Evolutionary conservation across 2,329 filamentous ascomycete species (phyloP).

Genomic region (Talaromyces albobiverticillius): DNA sequence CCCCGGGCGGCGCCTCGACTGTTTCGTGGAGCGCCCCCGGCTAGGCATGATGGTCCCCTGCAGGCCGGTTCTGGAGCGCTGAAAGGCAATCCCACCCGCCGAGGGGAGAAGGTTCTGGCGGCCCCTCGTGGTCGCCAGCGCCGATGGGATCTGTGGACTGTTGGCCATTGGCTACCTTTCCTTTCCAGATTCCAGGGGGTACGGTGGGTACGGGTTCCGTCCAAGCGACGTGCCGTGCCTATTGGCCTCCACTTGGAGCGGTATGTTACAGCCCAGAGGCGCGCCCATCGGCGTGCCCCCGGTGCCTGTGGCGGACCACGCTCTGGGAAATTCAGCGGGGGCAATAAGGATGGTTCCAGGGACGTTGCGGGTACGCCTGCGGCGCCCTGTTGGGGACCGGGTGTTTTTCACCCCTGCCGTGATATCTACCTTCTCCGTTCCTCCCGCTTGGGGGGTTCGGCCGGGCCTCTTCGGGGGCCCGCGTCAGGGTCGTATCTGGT

Average conservation of each 20-base stretch:
- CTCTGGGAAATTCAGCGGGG: background rate
- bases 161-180: too few relatives aligned
- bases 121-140: too few relatives aligned
- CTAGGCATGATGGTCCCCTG: too few relatives aligned
- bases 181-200: background rate
- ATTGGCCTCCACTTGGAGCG: background rate
- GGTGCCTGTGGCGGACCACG: background rate
- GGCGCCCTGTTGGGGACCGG: background rate
- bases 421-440: background rate
- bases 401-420: background rate
- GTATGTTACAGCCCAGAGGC: background rate
- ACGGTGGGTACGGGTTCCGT: background rate
- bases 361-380: background rate
- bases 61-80: too few relatives aligned
- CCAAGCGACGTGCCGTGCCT: background rate
- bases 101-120: too few relatives aligned
- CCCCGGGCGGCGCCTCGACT: too few relatives aligned
- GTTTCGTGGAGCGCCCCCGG: too few relatives aligned
- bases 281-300: background rate
- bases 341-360: slow-evolving; percentile 5
- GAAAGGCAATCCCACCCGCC: too few relatives aligned
- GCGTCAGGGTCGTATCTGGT: slow-evolving; percentile 29
- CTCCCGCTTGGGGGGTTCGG: background rate
- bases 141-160: too few relatives aligned
- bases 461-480: background rate